These are phyloP conservation scores for Fusarium scirpi DNA, from an alignment of 2,329 filamentous ascomycete species.

Conservation along the genomic window DNA sequence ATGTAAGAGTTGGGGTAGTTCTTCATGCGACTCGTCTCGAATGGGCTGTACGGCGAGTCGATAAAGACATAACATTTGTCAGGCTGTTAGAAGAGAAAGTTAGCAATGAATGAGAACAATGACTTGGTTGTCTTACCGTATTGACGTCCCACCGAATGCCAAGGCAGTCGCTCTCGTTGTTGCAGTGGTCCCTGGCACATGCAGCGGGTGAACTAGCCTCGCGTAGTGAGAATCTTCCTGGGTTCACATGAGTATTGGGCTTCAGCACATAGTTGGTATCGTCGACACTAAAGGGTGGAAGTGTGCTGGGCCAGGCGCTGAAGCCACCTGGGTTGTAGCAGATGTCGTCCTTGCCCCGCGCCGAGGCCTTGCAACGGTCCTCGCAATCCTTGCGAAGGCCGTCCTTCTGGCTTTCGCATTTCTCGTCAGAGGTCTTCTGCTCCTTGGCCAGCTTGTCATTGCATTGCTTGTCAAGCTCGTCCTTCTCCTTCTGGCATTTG, in stretches of 20 bases:
- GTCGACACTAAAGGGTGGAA: neutral
- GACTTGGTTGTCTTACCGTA: neutral
- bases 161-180: neutral
- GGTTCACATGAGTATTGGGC: neutral
- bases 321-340: neutral
- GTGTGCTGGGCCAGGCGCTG: neutral
- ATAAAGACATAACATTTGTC: neutral
- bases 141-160: neutral
- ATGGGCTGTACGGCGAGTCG: neutral
- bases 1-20: neutral
- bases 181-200: neutral
- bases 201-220: neutral
- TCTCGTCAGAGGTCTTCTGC: neutral
- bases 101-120: neutral
- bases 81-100: neutral
- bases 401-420: neutral
- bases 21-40: neutral
- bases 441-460: neutral
- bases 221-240: neutral
- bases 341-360: conserved; percentile 2
- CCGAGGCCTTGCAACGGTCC: neutral
- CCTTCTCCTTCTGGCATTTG: neutral
- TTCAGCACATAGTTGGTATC: neutral
- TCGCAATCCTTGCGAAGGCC: neutral
- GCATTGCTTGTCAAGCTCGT: neutral